Conservation (phyloP, 2,329 filamentous ascomycete species). For the Chaetoscypha palmicola region DNA sequence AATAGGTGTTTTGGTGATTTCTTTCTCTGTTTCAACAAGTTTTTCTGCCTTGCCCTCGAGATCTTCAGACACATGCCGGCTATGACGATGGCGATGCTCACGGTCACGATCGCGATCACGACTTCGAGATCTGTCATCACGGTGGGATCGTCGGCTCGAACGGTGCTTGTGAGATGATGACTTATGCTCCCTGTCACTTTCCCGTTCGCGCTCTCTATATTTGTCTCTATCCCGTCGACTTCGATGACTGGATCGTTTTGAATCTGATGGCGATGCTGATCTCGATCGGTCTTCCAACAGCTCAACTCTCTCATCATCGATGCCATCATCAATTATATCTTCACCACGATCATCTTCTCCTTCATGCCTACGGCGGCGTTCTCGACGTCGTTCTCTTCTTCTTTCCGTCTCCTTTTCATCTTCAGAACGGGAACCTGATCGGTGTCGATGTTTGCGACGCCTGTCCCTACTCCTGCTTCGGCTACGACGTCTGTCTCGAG, state of each 20-base stretch:
- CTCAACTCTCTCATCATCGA: slow-evolving; percentile 29
- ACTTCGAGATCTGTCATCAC: slow-evolving; percentile 37
- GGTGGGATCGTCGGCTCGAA: slow-evolving; percentile 45
- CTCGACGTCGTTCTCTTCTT: slow-evolving; percentile 27
- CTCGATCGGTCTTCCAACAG: slow-evolving; percentile 50
- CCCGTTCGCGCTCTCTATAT: slow-evolving; percentile 38
- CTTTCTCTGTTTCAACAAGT: slow-evolving; percentile 7
- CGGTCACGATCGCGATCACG: slow-evolving; percentile 41
- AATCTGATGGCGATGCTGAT: slow-evolving; percentile 56
- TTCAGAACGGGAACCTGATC: slow-evolving; percentile 26
- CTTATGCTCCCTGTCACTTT: slow-evolving; percentile 38
- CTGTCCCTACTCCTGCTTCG: slow-evolving; percentile 21
- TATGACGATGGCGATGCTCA: slow-evolving; percentile 32
- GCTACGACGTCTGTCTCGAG: slow-evolving; percentile 29
- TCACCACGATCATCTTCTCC: slow-evolving; percentile 24
- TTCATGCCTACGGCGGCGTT: slow-evolving; percentile 24
- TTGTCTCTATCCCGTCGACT: slow-evolving; percentile 53
- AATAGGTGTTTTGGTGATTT: slow-evolving; percentile 11
- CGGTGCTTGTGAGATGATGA: slow-evolving; percentile 34
- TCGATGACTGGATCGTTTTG: slow-evolving; percentile 50
- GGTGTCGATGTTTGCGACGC: slow-evolving; percentile 28
- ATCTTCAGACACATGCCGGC: slow-evolving; percentile 23
- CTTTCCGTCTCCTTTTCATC: slow-evolving; percentile 29
- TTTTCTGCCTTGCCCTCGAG: slow-evolving; percentile 12
- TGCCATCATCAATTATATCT: slow-evolving; percentile 14